Evolutionary conservation across 495 filamentous ascomycete genomes (phyloP).

Genomic region (Halenospora varia): DNA sequence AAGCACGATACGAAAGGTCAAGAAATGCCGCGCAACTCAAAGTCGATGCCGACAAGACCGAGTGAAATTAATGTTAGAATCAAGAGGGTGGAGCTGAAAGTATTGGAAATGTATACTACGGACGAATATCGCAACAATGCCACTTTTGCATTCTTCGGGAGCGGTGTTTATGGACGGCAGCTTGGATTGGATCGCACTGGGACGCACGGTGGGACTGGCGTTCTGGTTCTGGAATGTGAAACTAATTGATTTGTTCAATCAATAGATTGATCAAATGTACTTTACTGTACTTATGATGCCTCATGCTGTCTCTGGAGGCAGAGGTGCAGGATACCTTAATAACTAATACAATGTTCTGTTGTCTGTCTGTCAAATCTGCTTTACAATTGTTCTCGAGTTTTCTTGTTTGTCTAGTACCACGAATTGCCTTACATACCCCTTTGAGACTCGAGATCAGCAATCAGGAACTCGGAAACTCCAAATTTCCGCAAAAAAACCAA

Average conservation of each 20-base stretch:
- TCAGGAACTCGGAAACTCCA: too few relatives aligned
- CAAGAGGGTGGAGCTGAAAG: neutral
- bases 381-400: too few relatives aligned
- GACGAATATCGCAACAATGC: neutral
- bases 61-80: neutral
- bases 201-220: neutral
- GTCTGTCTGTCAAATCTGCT: too few relatives aligned
- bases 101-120: conserved; percentile 14
- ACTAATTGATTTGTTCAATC: neutral
- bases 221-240: too few relatives aligned
- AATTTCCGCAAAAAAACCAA: too few relatives aligned
- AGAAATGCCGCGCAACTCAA: conserved; percentile 31
- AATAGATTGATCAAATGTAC: neutral
- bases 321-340: conserved; percentile 13
- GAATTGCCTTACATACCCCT: too few relatives aligned
- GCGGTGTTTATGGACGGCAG: conserved; percentile 2
- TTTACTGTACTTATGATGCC: neutral
- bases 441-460: too few relatives aligned
- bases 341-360: neutral
- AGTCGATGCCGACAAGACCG: conserved; percentile 21
- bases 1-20: conserved; percentile 15
- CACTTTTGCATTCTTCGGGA: conserved; percentile 7
- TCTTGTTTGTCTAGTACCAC: too few relatives aligned
- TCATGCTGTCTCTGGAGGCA: neutral
- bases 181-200: conserved; percentile 1